Evolutionary conservation across 1,139 yeast genomes (phyloP).

Genomic region (Hanseniaspora gamundiae): DNA sequence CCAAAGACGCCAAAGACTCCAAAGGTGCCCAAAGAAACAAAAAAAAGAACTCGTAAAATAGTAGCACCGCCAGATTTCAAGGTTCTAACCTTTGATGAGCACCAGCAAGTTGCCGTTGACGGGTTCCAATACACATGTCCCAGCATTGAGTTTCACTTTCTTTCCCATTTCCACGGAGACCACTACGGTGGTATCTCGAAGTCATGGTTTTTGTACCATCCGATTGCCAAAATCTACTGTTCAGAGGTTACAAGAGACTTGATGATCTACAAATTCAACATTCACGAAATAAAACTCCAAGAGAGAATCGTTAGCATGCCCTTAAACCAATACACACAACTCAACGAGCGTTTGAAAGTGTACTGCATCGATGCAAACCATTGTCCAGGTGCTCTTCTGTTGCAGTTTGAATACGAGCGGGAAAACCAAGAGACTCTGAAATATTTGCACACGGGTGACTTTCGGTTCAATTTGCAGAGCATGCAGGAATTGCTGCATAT

Average conservation of each 20-base stretch:
- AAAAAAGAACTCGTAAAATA: neutral
- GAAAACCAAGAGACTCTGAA: slow-evolving; percentile 7
- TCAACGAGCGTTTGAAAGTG: slow-evolving; percentile 43
- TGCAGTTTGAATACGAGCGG: slow-evolving; percentile 48
- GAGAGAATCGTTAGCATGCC: slow-evolving; percentile 39
- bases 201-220: slow-evolving; percentile 42
- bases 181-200: slow-evolving; percentile 82
- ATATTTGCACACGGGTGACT: slow-evolving; percentile 77
- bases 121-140: slow-evolving; percentile 45
- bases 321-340: slow-evolving; percentile 27
- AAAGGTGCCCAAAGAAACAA: neutral
- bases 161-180: slow-evolving; percentile 85
- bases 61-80: slow-evolving; percentile 42
- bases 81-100: slow-evolving; percentile 32
- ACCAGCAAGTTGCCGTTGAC: slow-evolving; percentile 41
- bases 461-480: slow-evolving; percentile 47
- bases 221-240: slow-evolving; percentile 50
- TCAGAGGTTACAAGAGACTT: slow-evolving; percentile 56
- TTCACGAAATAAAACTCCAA: slow-evolving; percentile 28
- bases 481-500: slow-evolving; percentile 19
- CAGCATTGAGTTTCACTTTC: slow-evolving; percentile 38
- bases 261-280: slow-evolving; percentile 40
- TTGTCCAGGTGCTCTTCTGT: slow-evolving; percentile 89
- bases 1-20: neutral
- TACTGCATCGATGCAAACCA: slow-evolving; percentile 77